These are phyloP conservation scores for Euphorbia tirucalli DNA, from an alignment of 345 rosid species.

Conservation along the genomic window DNA sequence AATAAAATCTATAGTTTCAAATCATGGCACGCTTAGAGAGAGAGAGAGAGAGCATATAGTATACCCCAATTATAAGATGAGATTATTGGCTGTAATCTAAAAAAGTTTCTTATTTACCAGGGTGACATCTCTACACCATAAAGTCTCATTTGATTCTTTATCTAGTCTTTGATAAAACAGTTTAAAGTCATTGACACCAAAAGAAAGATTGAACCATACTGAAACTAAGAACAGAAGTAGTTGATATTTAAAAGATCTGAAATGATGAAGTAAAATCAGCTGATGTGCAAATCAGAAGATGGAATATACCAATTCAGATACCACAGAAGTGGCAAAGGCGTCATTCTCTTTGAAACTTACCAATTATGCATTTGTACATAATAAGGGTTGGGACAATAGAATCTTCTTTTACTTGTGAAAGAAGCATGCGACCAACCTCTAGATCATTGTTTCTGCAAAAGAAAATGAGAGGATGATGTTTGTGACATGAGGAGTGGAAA, in stretches of 20 bases:
- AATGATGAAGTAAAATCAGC: neutral
- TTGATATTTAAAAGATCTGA: neutral
- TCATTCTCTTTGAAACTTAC: slow-evolving; percentile 42
- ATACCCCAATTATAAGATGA: too few species aligned
- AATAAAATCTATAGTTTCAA: neutral
- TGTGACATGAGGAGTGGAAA: neutral
- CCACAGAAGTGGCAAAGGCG: neutral
- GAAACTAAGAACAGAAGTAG: neutral
- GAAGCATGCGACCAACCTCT: slow-evolving; percentile 60
- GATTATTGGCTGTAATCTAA: neutral
- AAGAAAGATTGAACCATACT: neutral
- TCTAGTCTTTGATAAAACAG: neutral
- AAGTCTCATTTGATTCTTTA: too few species aligned
- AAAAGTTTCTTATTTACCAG: too few species aligned
- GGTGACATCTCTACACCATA: too few species aligned
- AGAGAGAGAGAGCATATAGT: neutral
- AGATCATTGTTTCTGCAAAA: slow-evolving; percentile 77
- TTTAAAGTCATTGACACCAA: neutral
- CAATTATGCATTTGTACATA: slow-evolving; percentile 72
- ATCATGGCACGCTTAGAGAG: neutral
- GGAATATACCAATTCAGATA: neutral
- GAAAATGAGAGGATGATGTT: slow-evolving; percentile 1
- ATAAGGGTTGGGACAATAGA: slow-evolving; percentile 58
- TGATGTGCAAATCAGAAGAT: neutral
- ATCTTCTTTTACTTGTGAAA: slow-evolving; percentile 69